Percentiles rank a stretch among this genome's conserved stretches.
Conservation (phyloP, 345 rosid species). For the Toxicodendron radicans region DNA sequence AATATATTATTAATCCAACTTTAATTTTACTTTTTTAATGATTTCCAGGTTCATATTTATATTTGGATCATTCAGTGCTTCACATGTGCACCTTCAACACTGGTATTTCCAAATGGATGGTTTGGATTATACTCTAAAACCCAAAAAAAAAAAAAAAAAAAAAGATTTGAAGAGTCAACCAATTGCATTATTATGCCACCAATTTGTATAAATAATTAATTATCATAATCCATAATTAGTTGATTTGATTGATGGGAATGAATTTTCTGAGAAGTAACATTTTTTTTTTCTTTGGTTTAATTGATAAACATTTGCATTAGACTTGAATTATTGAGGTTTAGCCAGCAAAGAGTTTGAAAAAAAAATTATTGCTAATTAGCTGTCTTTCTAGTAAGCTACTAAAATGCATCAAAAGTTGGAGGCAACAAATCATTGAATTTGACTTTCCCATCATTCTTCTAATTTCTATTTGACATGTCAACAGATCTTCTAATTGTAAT, state of each 20-base stretch:
- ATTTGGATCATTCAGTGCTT: background rate
- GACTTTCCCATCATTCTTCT: too few relatives aligned
- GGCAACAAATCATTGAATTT: too few relatives aligned
- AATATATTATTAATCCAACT: background rate
- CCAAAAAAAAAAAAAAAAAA: too few relatives aligned
- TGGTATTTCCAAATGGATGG: too few relatives aligned
- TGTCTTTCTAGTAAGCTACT: background rate
- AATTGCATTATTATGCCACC: background rate
- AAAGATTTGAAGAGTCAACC: background rate
- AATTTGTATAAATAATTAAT: background rate
- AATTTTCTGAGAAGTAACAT: too few relatives aligned
- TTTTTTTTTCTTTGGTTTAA: too few relatives aligned
- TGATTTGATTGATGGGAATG: background rate
- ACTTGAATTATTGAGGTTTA: conserved; percentile 8
- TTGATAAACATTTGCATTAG: too few relatives aligned
- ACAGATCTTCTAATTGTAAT: too few relatives aligned
- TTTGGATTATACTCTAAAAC: too few relatives aligned
- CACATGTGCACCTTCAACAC: background rate
- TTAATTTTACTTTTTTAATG: too few relatives aligned
- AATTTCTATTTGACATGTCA: too few relatives aligned
- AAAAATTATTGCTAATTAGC: conserved; percentile 4
- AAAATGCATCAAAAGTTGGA: too few relatives aligned
- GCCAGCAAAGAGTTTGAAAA: conserved; percentile 1
- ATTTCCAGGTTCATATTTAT: background rate
- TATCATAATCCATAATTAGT: background rate